phyloP scores from a whole-genome alignment of 2,329 filamentous ascomycete species.

The Scedosporium minutisporum region DNA sequence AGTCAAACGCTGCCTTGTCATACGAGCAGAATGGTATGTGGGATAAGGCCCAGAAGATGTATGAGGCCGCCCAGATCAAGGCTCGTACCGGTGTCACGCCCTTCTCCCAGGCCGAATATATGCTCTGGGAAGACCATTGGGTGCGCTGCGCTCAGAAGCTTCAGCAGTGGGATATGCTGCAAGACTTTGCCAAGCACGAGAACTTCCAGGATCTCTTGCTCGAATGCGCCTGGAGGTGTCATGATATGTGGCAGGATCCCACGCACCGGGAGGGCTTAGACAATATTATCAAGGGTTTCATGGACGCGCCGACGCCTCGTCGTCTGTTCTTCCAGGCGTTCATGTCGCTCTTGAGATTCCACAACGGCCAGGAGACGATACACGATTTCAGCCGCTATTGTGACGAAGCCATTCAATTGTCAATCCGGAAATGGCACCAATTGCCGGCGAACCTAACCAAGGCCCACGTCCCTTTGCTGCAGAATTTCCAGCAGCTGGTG shows the following conservation, averaged over 20 bases:
- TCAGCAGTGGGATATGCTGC: conserved; percentile 97
- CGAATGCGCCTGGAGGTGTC: conserved; percentile 90
- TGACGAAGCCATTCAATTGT: conserved; percentile 94
- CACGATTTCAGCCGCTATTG: conserved; percentile 82
- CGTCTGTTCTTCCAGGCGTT: conserved; percentile 97
- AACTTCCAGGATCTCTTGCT: conserved; percentile 94
- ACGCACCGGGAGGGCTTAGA: conserved; percentile 85
- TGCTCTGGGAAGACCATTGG: conserved; percentile 99
- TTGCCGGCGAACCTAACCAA: conserved; percentile 89
- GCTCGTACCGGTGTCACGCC: conserved; percentile 91
- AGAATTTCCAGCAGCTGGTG: conserved; percentile 96
- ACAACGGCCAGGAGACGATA: conserved; percentile 73
- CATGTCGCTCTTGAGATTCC: conserved; percentile 89
- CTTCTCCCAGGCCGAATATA: conserved; percentile 94
- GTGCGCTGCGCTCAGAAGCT: conserved; percentile 94
- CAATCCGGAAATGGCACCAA: conserved; percentile 98
- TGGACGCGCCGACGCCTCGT: conserved; percentile 90
- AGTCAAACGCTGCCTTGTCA: conserved; percentile 92
- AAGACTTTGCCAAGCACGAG: conserved; percentile 97
- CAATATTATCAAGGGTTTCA: conserved; percentile 89
- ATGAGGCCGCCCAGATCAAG: conserved; percentile 94
- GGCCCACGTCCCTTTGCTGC: conserved; percentile 85
- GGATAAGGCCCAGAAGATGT: conserved; percentile 97
- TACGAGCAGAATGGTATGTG: conserved; percentile 99
- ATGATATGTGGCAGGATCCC: conserved; percentile 85